Conservation (phyloP, 1,284 basidiomycete species). For the Cryptococcus sp. region DNA sequence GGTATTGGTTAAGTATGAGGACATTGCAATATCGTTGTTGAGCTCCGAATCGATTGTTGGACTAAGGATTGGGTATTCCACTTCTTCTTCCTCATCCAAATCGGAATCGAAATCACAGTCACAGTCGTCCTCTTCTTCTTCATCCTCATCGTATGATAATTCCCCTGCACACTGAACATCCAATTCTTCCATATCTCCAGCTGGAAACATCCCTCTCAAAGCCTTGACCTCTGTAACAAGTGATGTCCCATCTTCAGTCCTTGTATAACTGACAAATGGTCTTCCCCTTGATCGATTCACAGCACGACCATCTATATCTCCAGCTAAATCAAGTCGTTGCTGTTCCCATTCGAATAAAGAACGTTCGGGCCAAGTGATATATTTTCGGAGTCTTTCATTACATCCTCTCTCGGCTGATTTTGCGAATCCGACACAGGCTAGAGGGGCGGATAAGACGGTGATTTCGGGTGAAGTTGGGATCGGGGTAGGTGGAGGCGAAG, state of each 20-base stretch:
- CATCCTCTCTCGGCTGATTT: slow-evolving; percentile 17
- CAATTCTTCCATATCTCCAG: slow-evolving; percentile 12
- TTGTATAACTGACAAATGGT: slow-evolving; percentile 41
- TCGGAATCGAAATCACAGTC: slow-evolving; percentile 13
- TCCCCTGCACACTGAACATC: slow-evolving; percentile 29
- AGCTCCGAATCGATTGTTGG: no score
- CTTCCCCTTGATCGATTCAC: slow-evolving; percentile 2
- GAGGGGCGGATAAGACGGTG: slow-evolving; percentile 29
- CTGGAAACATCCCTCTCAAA: slow-evolving; percentile 27
- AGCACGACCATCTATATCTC: neutral
- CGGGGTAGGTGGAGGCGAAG: slow-evolving; percentile 1
- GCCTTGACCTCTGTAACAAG: slow-evolving; percentile 36
- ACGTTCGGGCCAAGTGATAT: slow-evolving; percentile 38
- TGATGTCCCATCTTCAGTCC: slow-evolving; percentile 37
- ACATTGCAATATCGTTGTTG: no score
- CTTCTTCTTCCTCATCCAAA: no score
- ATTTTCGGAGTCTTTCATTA: slow-evolving; percentile 24
- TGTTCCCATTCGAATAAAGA: slow-evolving; percentile 3
- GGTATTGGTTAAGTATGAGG: no score
- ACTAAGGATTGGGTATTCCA: no score
- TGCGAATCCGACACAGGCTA: slow-evolving; percentile 36
- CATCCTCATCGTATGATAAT: slow-evolving; percentile 7
- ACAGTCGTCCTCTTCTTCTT: slow-evolving; percentile 7
- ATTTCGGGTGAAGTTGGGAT: slow-evolving; percentile 22
- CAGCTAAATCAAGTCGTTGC: neutral